Evolutionary conservation across 805 yeast genomes (phyloP), one percentile per base, ranked within the genome.

Genomic region (Ogataea salicorniae): DNA sequence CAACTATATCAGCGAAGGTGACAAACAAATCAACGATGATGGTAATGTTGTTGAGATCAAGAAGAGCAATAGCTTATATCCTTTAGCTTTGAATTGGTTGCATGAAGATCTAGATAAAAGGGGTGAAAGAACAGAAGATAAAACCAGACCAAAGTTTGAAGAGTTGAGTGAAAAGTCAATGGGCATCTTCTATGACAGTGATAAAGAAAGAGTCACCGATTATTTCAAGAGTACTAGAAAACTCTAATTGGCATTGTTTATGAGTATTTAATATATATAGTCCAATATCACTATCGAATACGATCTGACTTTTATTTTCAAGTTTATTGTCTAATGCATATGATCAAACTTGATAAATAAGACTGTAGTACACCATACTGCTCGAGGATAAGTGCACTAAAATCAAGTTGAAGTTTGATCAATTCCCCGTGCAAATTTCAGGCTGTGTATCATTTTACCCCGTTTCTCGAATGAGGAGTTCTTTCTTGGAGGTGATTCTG

Each of bases 11-110:
- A 61, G 67, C 52, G 49, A 43, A 38, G 37, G 38, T 39, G 51
- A 48, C 20, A 45, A 43, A 14, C 59, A 55, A 18, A 45, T 41
- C 20, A 46, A 52, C 20, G 57, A 42, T 36, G 40, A 45, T 6
- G 51, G 46, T 11, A 29, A 38, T 14, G 49, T 48, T 13, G 63
- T 77, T 37, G 60, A 55, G 35, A 69, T 81, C 13, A 64, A 71
- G 13, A 64, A 71, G 23, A 71, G 76, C 4, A 71, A 76, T 41
- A 77, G 84, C 38, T 66, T 87, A 35, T 89, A 87, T 61, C 95
- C 95, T 4, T 64, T 87, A 45, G 91, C 90, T 0, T 65, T 84
- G 48, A 67, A 73, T 36, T 87, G 95, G 95, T 68, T 87, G 22
- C 55, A 67, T 22, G 63, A 67, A 1, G 88, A 83, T 56, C 72